Conservation (phyloP, 495 filamentous ascomycete species). For the Penicillium lividum region DNA sequence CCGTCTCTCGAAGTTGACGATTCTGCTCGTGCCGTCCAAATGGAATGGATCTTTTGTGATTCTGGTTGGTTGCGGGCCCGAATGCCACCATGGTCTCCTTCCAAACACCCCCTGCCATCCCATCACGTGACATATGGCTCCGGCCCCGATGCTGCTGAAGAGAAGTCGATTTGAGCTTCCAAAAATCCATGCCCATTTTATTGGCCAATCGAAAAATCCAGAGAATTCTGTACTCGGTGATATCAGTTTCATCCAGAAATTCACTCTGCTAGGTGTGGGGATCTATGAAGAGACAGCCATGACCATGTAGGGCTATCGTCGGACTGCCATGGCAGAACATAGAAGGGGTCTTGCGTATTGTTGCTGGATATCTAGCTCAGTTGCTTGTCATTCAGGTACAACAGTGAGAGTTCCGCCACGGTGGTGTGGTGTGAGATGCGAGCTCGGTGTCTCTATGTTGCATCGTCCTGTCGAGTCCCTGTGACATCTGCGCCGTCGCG, state of each 20-base stretch:
- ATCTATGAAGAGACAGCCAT: no score
- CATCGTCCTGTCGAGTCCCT: no score
- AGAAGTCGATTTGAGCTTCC: slow-evolving; percentile 4
- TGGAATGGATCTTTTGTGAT: not conserved
- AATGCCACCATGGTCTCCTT: not conserved
- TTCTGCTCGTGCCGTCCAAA: not conserved
- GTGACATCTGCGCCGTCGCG: no score
- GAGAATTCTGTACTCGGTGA: not conserved
- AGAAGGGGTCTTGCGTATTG: no score
- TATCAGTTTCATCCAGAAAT: not conserved
- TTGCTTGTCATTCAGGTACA: no score
- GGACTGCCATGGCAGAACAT: no score
- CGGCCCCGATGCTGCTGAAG: not conserved
- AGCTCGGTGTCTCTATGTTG: no score
- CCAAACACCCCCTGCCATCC: not conserved
- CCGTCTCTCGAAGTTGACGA: not conserved
- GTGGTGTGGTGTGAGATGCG: no score
- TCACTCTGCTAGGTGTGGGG: no score
- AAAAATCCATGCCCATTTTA: slow-evolving; percentile 4
- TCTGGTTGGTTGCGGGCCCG: not conserved
- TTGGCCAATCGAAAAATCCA: not conserved
- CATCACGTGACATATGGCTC: not conserved
- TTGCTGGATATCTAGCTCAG: no score
- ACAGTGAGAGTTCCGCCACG: no score
- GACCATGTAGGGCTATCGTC: no score